Evolutionary conservation across 768 basidiomycete genomes (phyloP), one percentile per base, ranked within the genome.

Genomic region (Boletus rufocinnamomeus): DNA sequence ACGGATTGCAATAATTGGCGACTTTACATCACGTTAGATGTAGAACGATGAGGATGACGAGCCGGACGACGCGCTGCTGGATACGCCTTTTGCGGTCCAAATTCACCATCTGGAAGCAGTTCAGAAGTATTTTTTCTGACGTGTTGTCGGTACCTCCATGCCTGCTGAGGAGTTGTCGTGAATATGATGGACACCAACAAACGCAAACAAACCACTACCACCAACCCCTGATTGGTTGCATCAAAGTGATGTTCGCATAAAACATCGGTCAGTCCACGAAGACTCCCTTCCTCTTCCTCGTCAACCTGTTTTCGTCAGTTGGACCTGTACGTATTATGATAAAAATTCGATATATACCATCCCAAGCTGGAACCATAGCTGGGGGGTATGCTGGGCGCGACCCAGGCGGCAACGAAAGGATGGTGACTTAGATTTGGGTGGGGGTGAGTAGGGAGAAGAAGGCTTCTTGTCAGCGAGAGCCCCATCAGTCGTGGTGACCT

Each of bases 301-400:
- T 93, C 90, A 23, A 90, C 82, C 88, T 89, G 38, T 16, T 32
- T 30, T n/a, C 6, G 10, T 68, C 44, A 54, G 61, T 52, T 56
- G 7, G 49, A 35, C 17, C 1, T 19, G 21, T 66, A 49, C 11
- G 19, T 50, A 48, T 37, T 30, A 19, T 13, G 37, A 34, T 6
- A 41, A 30, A 56, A 40, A 17, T 1, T 19, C 8, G 27, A 44
- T 37, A 55, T 38, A 16, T 49, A 86, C 91, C 84, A 98, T 89
- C 1, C 88, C 82, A 16, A 98, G 81, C 75, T 99, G 95, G 79
- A 95, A 88, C 96, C 96, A 99, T 35, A 98, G 78, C 96, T n/a
- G n/a, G n/a, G n/a, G n/a, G n/a, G n/a, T n/a, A n/a, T n/a, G n/a
- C n/a, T n/a, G n/a, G n/a, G n/a, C n/a, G n/a, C n/a, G n/a, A n/a